phyloP scores from a whole-genome alignment of 1,139 yeast genomes.

The Pichia sp. region DNA sequence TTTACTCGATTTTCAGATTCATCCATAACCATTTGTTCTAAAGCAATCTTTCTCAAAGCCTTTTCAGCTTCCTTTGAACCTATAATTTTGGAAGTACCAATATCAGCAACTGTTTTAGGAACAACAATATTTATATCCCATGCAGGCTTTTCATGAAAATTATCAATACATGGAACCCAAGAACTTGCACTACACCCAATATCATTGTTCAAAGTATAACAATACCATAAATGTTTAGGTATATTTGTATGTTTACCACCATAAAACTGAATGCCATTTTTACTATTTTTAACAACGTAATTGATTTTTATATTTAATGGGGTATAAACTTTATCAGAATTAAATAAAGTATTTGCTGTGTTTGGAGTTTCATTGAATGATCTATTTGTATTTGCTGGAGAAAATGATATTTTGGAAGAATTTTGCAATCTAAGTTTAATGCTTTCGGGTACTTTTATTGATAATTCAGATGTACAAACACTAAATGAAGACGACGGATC shows the following conservation, averaged over 20 bases:
- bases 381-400: conserved; percentile 34
- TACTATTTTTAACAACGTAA: conserved; percentile 60
- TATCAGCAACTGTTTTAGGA: conserved; percentile 73
- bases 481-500: conserved; percentile 40
- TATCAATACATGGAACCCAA: conserved; percentile 96
- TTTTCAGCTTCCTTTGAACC: conserved; percentile 30
- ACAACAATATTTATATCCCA: conserved; percentile 87
- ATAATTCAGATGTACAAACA: conserved; percentile 65
- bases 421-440: conserved; percentile 59
- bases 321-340: conserved; percentile 44
- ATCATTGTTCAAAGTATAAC: conserved; percentile 76
- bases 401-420: conserved; percentile 38
- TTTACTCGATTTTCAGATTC: background rate
- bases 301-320: conserved; percentile 70
- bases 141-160: conserved; percentile 79
- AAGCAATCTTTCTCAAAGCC: conserved; percentile 22
- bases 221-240: conserved; percentile 59
- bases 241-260: conserved; percentile 39
- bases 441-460: conserved; percentile 65
- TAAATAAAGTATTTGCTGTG: conserved; percentile 32
- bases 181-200: conserved; percentile 78
- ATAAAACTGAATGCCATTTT: conserved; percentile 70
- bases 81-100: conserved; percentile 37
- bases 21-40: conserved; percentile 31
- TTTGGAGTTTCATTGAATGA: conserved; percentile 35